phyloP scores from a whole-genome alignment of 352 stramenopile genomes.

The Phytopythium delawarense region DNA sequence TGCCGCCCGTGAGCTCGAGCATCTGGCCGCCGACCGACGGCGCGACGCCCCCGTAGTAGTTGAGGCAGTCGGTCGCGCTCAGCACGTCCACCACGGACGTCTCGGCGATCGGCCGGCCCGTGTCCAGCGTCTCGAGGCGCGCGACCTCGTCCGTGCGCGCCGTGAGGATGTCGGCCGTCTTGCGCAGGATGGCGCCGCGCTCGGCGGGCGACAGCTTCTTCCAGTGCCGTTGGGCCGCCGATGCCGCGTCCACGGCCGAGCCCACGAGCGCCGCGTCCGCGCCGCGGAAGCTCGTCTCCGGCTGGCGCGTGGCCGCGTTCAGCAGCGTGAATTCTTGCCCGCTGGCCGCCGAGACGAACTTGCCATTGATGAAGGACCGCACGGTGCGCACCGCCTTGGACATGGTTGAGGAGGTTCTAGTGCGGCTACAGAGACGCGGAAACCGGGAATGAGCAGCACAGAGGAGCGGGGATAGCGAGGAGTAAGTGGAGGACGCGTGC shows the following conservation, averaged over 20 bases:
- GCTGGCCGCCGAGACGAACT: conserved; percentile 26
- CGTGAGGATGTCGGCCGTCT: conserved; percentile 58
- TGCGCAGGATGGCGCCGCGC: conserved; percentile 58
- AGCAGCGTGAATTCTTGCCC: conserved; percentile 43
- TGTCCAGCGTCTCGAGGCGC: conserved; percentile 73
- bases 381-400: conserved; percentile 28
- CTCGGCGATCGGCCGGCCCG: conserved; percentile 69
- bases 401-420: neutral
- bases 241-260: conserved; percentile 38
- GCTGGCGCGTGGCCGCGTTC: conserved; percentile 41
- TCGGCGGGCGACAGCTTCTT: conserved; percentile 49
- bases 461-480: neutral
- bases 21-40: conserved; percentile 69
- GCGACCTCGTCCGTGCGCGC: conserved; percentile 59
- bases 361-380: conserved; percentile 75
- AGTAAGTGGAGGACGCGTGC: neutral
- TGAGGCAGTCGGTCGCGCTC: conserved; percentile 70
- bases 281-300: conserved; percentile 52
- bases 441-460: neutral
- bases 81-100: conserved; percentile 63
- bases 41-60: conserved; percentile 70
- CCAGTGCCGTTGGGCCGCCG: conserved; percentile 58
- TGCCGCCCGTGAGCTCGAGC: conserved; percentile 54
- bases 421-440: neutral
- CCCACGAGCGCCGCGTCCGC: conserved; percentile 44